Evolutionary conservation across 225 moss, liverwort and hornwort species (phyloP).

Genomic region (Physcomitrium patens): DNA sequence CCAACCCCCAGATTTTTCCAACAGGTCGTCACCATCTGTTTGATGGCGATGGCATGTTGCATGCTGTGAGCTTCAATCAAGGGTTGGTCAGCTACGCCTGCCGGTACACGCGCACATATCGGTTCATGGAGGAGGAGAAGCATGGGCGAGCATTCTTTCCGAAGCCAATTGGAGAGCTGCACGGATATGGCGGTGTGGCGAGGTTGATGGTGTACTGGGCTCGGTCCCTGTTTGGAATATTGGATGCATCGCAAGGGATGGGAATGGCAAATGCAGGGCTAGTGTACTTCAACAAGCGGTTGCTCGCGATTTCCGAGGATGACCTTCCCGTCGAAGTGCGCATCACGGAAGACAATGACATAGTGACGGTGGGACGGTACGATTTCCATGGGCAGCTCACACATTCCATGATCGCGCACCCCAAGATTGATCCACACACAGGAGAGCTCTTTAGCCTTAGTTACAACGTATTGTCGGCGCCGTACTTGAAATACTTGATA

Average conservation of each 20-base stretch:
- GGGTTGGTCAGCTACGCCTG: slow-evolving; percentile 77
- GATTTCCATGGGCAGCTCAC: slow-evolving; percentile 80
- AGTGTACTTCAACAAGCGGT: slow-evolving; percentile 66
- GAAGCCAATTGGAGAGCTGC: slow-evolving; percentile 90
- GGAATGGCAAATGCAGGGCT: slow-evolving; percentile 96
- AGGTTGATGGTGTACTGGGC: slow-evolving; percentile 62
- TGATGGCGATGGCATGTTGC: slow-evolving; percentile 95
- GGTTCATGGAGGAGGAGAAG: slow-evolving; percentile 59
- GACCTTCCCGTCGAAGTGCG: slow-evolving; percentile 75
- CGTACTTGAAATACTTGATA: slow-evolving; percentile 67
- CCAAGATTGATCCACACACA: slow-evolving; percentile 72
- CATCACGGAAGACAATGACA: slow-evolving; percentile 65
- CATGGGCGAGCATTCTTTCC: slow-evolving; percentile 78
- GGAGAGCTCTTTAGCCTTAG: slow-evolving; percentile 81
- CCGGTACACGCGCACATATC: slow-evolving; percentile 79
- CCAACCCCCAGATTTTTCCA: slow-evolving; percentile 82
- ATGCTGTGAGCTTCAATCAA: slow-evolving; percentile 66
- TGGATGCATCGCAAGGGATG: slow-evolving; percentile 80
- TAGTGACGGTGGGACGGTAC: slow-evolving; percentile 71
- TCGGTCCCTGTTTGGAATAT: slow-evolving; percentile 65
- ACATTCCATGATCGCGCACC: slow-evolving; percentile 93
- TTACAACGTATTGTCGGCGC: slow-evolving; percentile 77
- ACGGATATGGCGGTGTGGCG: slow-evolving; percentile 81
- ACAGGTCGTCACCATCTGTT: slow-evolving; percentile 85
- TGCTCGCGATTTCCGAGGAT: slow-evolving; percentile 92